Evolutionary conservation across 176 grass and related monocot genomes (phyloP), one percentile per base, ranked within the genome.

Genomic region (Bonia amplexicaulis): DNA sequence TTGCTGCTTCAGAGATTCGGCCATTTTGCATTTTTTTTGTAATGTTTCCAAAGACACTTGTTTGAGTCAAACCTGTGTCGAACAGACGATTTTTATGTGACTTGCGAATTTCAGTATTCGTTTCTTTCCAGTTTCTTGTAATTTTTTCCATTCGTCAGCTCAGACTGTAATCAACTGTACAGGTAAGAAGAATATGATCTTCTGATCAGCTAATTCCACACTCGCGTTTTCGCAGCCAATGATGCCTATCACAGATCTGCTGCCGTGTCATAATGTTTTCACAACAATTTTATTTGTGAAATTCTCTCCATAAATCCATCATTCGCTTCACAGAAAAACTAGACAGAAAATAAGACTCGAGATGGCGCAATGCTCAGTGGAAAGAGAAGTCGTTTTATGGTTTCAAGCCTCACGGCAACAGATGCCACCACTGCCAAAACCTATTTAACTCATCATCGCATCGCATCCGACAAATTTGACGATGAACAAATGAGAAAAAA

Each of bases 361-460:
- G 31, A 20, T 37, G 12, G 0, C 9, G 66, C 86, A 83, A 88
- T 82, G 86, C 84, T 90, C 88, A 82, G 84, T 86, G 88, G 88
- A 90, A 90, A 86, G 88, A 90, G 88, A 90, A 90, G 84, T 90
- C 84, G 79, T 90, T 86, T 90, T 53, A 64, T 12, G 79, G 84
- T 82, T 90, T 26, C 26, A 59, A 29, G 74, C 79, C 78, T 90
- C 88, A 90, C 79, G 84, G 73, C 17, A 23, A 14, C 73, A 5
- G 1, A 46, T 26, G 66, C 2, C 46, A 20, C 88, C 88, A 86
- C 88, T 90, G 39, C 84, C 66, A 25, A 48, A 79, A 80, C 76
- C 82, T 33, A 26, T 5, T 76, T 6, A 40, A 25, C 1, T 82
- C 86, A 70, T 87, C 86, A 87, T 82, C 11, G 52, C 86, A 82